Evolutionary conservation across 176 grass and related monocot genomes (phyloP).

Genomic region (Stipa capillata): DNA sequence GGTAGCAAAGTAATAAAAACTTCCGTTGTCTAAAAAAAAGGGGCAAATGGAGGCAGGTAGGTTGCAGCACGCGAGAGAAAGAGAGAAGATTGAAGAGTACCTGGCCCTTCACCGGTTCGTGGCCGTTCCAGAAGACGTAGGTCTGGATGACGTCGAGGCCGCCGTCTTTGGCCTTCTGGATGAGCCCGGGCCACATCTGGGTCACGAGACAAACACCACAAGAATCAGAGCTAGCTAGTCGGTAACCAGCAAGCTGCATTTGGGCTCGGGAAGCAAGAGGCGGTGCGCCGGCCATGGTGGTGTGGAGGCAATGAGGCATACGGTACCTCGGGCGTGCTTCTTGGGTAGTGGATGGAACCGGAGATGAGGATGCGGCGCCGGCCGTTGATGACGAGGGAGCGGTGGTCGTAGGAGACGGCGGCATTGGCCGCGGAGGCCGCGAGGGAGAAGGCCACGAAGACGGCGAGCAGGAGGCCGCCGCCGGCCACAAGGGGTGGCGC

Average conservation of each 20-base stretch:
- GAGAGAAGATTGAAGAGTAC: neutral
- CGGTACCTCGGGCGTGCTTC: conserved; percentile 76
- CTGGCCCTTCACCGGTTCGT: conserved; percentile 78
- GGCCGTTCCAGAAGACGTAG: conserved; percentile 98
- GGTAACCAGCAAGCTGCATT: conserved; percentile 1
- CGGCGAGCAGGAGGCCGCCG: conserved; percentile 10
- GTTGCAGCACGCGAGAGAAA: neutral
- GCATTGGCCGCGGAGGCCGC: conserved; percentile 25
- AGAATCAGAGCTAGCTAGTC: neutral
- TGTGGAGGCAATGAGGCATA: no score
- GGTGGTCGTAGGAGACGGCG: conserved; percentile 74
- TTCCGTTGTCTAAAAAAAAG: no score
- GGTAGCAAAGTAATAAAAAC: no score
- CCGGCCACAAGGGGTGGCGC: neutral
- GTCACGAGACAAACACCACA: neutral
- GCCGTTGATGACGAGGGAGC: conserved; percentile 72
- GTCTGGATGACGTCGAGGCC: conserved; percentile 95
- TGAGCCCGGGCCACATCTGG: conserved; percentile 94
- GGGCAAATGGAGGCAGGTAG: neutral
- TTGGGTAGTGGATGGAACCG: conserved; percentile 94
- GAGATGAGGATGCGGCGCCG: conserved; percentile 82
- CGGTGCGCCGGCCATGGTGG: neutral
- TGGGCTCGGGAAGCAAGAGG: neutral
- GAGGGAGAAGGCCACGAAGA: conserved; percentile 17
- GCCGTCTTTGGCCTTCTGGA: conserved; percentile 96